Conservation (phyloP, 192 early-diverging fungal species). For the Oehlia diaphana region DNA sequence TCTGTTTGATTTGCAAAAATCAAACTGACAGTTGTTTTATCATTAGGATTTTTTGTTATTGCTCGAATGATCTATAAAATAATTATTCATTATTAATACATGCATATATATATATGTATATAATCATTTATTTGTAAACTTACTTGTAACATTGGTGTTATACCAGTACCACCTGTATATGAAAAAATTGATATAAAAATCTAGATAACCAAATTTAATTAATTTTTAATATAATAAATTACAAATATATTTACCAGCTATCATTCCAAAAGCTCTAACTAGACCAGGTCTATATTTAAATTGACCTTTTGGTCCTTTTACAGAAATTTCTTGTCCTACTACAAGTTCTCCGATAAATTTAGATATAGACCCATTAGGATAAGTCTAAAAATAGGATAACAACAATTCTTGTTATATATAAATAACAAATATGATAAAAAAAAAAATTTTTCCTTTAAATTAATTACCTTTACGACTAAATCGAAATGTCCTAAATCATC, state of each 20-base stretch:
- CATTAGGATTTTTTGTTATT: slow-evolving; percentile 80
- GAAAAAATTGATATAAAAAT: neutral
- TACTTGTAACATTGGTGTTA: slow-evolving; percentile 91
- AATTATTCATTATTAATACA: neutral
- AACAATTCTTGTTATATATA: neutral
- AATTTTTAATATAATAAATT: neutral
- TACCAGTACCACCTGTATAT: slow-evolving; percentile 70
- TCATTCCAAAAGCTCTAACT: slow-evolving; percentile 80
- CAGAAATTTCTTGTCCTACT: slow-evolving; percentile 72
- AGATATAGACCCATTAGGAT: slow-evolving; percentile 80
- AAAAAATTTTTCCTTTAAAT: neutral
- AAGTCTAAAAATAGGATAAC: slow-evolving; percentile 51
- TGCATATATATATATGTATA: no score
- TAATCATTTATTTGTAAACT: neutral
- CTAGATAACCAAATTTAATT: neutral
- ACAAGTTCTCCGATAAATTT: slow-evolving; percentile 66
- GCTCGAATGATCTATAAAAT: slow-evolving; percentile 74
- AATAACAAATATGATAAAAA: neutral
- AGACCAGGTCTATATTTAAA: slow-evolving; percentile 87
- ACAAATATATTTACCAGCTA: slow-evolving; percentile 63
- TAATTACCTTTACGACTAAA: slow-evolving; percentile 85
- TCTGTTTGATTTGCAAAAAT: slow-evolving; percentile 90
- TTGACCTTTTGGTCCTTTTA: slow-evolving; percentile 88
- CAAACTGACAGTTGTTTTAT: slow-evolving; percentile 84
- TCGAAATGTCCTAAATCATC: slow-evolving; percentile 89